These are phyloP conservation scores for Pseudocercospora macadamiae DNA, from an alignment of 2,329 filamentous ascomycete genomes.

Conservation along the genomic window DNA sequence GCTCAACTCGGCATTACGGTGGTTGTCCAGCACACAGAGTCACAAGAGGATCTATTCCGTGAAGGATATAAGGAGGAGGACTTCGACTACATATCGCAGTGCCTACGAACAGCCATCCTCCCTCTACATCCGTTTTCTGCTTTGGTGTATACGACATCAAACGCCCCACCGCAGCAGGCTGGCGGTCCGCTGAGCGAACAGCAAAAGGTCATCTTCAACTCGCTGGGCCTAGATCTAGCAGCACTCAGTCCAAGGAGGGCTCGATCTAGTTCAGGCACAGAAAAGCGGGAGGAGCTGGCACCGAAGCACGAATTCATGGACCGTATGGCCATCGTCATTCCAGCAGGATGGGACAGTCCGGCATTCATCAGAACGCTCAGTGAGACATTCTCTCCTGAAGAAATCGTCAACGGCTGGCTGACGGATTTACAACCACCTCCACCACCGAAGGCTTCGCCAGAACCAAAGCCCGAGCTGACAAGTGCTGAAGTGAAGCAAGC, in stretches of 20 bases:
- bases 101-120: conserved; percentile 83
- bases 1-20: conserved; percentile 88
- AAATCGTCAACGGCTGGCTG: conserved; percentile 77
- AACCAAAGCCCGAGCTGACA: conserved; percentile 24
- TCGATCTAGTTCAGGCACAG: conserved; percentile 53
- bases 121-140: conserved; percentile 66
- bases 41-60: conserved; percentile 87
- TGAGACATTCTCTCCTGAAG: conserved; percentile 90
- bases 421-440: conserved; percentile 55
- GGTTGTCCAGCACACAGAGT: conserved; percentile 94
- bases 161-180: conserved; percentile 39
- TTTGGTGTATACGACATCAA: conserved; percentile 45
- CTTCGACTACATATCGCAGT: conserved; percentile 94
- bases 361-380: conserved; percentile 92
- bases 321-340: conserved; percentile 89
- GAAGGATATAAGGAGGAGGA: conserved; percentile 95
- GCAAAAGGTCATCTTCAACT: conserved; percentile 84
- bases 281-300: conserved; percentile 54
- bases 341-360: conserved; percentile 98
- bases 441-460: conserved; percentile 43
- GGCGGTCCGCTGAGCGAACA: conserved; percentile 34
- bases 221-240: conserved; percentile 59
- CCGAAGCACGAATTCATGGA: conserved; percentile 63
- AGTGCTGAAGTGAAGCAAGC: conserved; percentile 17
- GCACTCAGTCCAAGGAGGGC: conserved; percentile 41